Evolutionary conservation across 1,284 basidiomycete species (phyloP).

Genomic region (Microbotryum violaceum): DNA sequence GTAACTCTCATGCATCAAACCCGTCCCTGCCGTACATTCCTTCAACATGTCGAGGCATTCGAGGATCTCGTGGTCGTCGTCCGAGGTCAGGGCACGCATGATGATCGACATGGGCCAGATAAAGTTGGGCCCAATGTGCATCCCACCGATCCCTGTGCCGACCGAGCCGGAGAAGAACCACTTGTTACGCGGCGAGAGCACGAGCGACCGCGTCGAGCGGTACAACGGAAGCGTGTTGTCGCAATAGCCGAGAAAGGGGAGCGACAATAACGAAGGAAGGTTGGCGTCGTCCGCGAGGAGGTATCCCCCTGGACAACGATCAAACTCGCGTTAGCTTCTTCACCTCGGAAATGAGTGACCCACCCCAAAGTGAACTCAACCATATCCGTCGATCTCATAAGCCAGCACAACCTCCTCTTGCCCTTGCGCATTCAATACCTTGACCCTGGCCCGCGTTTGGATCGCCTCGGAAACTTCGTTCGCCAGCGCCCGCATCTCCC

Average conservation of each 20-base stretch:
- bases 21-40: conserved; percentile 33
- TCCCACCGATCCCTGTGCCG: conserved; percentile 33
- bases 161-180: conserved; percentile 31
- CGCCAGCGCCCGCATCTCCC: not conserved
- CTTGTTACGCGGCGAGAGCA: conserved; percentile 32
- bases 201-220: conserved; percentile 28
- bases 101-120: conserved; percentile 36
- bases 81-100: conserved; percentile 33
- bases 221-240: conserved; percentile 26
- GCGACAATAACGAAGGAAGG: conserved; percentile 33
- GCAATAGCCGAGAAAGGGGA: conserved; percentile 34
- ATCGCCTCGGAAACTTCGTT: conserved; percentile 4
- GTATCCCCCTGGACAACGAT: conserved; percentile 3
- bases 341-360: not conserved
- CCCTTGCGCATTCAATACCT: conserved; percentile 13
- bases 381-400: conserved; percentile 37
- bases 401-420: conserved; percentile 32
- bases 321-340: not conserved
- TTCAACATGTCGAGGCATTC: conserved; percentile 28
- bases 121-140: conserved; percentile 29
- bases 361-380: not conserved
- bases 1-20: conserved; percentile 35
- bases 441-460: not conserved
- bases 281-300: conserved; percentile 37
- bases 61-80: conserved; percentile 29